Conservation (phyloP, 176 grass and related monocot species). For the Oryza meyeriana region DNA sequence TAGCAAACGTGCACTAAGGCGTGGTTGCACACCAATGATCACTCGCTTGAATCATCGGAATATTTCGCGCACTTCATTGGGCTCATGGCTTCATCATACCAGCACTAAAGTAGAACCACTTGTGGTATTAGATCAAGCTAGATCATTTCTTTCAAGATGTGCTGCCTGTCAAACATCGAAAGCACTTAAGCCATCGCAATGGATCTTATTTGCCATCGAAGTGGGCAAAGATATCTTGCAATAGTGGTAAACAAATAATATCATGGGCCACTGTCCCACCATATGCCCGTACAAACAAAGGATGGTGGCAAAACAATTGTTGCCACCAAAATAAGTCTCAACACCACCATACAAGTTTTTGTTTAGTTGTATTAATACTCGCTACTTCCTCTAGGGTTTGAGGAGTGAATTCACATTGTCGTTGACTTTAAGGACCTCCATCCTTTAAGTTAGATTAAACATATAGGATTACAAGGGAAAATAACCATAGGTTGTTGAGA, state of each 20-base stretch:
- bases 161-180: neutral
- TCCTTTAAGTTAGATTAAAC: neutral
- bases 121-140: neutral
- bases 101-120: neutral
- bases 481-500: neutral
- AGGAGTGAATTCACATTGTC: neutral
- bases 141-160: neutral
- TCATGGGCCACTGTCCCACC: too few relatives aligned
- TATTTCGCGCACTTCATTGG: neutral
- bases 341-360: neutral
- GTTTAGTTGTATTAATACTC: neutral
- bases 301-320: neutral
- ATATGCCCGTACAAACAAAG: neutral
- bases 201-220: neutral
- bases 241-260: neutral
- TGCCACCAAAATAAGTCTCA: neutral
- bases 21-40: neutral
- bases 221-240: neutral
- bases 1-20: neutral
- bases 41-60: neutral
- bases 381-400: neutral
- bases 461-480: slow-evolving; percentile 1
- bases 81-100: neutral
- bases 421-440: neutral
- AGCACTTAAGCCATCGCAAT: neutral